Evolutionary conservation across 148 eudicot species (phyloP).

Genomic region (Fagopyrum homotropicum): DNA sequence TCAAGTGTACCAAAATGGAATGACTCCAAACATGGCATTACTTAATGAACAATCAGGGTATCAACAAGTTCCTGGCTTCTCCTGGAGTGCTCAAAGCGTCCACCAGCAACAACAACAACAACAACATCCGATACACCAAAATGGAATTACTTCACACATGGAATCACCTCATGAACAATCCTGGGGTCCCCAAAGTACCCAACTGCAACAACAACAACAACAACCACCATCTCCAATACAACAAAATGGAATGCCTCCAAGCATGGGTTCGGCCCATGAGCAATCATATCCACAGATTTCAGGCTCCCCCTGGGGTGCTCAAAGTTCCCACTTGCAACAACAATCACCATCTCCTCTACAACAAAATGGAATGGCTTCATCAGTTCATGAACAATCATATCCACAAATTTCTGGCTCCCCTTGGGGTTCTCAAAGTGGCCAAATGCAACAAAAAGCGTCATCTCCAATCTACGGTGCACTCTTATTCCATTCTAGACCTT

Average conservation of each 20-base stretch:
- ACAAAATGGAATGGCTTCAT: constrained; percentile 45
- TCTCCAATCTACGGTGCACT: constrained; percentile 56
- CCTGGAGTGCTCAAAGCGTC: background rate
- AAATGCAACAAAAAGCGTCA: constrained; percentile 54
- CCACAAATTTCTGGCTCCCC: background rate
- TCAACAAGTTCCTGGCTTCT: background rate
- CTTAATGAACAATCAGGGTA: background rate
- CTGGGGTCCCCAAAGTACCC: background rate
- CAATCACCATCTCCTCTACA: constrained; percentile 32
- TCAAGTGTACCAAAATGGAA: constrained; percentile 25
- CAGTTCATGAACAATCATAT: constrained; percentile 47
- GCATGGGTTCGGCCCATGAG: constrained; percentile 39
- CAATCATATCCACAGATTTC: constrained; percentile 47
- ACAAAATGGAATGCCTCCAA: constrained; percentile 47
- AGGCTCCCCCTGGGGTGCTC: constrained; percentile 62
- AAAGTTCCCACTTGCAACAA: constrained; percentile 18
- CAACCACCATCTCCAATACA: constrained; percentile 35
- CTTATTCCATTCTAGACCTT: constrained; percentile 9
- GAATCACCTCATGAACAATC: background rate
- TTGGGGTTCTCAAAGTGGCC: background rate
- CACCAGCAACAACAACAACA: constrained; percentile 45
- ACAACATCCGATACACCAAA: constrained; percentile 27
- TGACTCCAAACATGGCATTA: background rate
- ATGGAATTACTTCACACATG: background rate
- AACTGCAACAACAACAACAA: background rate